These are phyloP conservation scores for Tricholoma hemisulphureum DNA, from an alignment of 768 basidiomycete genomes.

Conservation along the genomic window DNA sequence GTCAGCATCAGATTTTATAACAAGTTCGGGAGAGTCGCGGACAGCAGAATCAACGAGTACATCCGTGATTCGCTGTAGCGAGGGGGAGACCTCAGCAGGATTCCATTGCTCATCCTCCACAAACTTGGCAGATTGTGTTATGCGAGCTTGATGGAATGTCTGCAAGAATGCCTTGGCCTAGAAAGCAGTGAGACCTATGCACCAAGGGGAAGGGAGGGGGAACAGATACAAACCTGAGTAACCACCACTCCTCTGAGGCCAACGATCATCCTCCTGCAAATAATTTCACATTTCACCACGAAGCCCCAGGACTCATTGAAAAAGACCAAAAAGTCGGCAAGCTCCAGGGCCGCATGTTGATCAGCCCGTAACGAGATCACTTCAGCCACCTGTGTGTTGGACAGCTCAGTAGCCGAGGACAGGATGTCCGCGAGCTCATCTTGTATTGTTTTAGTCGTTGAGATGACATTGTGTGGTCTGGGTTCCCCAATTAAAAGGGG, in stretches of 20 bases:
- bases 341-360: slow-evolving; percentile 68
- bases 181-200: slow-evolving; percentile 6
- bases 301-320: slow-evolving; percentile 90
- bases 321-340: slow-evolving; percentile 74
- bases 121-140: slow-evolving; percentile 78
- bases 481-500: background rate
- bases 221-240: slow-evolving; percentile 53
- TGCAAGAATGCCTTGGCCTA: slow-evolving; percentile 88
- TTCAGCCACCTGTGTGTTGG: slow-evolving; percentile 79
- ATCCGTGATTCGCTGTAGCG: slow-evolving; percentile 70
- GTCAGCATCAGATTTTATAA: slow-evolving; percentile 31
- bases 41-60: slow-evolving; percentile 81
- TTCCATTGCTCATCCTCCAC: slow-evolving; percentile 98
- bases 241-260: slow-evolving; percentile 84
- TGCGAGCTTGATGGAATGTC: slow-evolving; percentile 77
- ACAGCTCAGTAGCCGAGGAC: slow-evolving; percentile 78
- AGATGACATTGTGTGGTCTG: background rate
- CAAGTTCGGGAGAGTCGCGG: slow-evolving; percentile 71
- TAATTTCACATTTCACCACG: slow-evolving; percentile 81
- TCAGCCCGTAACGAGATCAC: slow-evolving; percentile 76
- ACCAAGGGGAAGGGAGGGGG: slow-evolving; percentile 9
- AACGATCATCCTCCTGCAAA: slow-evolving; percentile 90
- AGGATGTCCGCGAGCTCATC: slow-evolving; percentile 78
- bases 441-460: slow-evolving; percentile 39
- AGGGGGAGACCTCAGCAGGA: slow-evolving; percentile 66